phyloP scores from a whole-genome alignment of 768 basidiomycete species.

The Hygrocybe coccinea region DNA sequence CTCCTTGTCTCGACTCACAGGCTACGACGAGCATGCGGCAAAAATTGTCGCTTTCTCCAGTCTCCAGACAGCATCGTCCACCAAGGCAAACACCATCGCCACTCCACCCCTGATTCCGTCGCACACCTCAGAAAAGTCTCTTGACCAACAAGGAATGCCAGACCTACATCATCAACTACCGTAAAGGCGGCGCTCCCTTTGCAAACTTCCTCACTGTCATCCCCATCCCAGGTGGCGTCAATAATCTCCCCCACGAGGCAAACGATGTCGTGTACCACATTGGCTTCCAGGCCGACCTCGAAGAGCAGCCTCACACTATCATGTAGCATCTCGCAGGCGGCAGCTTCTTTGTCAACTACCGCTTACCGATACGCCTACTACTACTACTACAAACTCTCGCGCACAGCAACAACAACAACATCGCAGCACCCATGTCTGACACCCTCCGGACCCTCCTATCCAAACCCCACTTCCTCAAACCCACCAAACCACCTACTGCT shows the following conservation, averaged over 20 bases:
- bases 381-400: conserved; percentile 10
- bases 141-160: conserved; percentile 83
- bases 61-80: conserved; percentile 52
- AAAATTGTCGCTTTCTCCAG: conserved; percentile 90
- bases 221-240: conserved; percentile 66
- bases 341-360: conserved; percentile 65
- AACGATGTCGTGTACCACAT: conserved; percentile 81
- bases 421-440: conserved; percentile 42
- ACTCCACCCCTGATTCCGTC: conserved; percentile 61
- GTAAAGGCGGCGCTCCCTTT: conserved; percentile 79
- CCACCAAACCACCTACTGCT: too few species aligned
- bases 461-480: conserved; percentile 44
- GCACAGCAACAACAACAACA: conserved; percentile 31
- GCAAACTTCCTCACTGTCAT: conserved; percentile 91
- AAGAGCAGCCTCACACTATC: conserved; percentile 80
- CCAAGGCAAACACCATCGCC: conserved; percentile 42
- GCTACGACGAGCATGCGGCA: conserved; percentile 69
- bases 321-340: conserved; percentile 75
- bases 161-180: conserved; percentile 80
- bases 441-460: conserved; percentile 41
- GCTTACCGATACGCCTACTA: too few species aligned
- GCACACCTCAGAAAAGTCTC: conserved; percentile 60
- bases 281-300: conserved; percentile 93
- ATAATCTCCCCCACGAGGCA: conserved; percentile 44
- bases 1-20: conserved; percentile 74